These are phyloP conservation scores for Lojkania enalia DNA, from an alignment of 2,329 filamentous ascomycete species.

Conservation along the genomic window DNA sequence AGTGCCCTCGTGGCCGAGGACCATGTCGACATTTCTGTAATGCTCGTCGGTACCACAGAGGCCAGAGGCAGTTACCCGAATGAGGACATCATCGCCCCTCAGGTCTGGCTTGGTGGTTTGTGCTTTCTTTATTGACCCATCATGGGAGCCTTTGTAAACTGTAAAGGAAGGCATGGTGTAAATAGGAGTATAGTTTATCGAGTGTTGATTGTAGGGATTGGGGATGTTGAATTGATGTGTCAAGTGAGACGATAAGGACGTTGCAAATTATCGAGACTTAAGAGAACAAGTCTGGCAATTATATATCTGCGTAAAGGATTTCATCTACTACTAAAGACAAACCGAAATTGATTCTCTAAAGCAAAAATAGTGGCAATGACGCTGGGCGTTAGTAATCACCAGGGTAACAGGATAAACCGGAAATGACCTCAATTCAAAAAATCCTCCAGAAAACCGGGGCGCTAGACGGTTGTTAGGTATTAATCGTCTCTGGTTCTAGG, in stretches of 20 bases:
- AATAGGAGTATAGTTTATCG: neutral
- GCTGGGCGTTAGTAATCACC: too few relatives aligned
- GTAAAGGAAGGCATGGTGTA: constrained; percentile 55
- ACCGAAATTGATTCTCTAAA: too few relatives aligned
- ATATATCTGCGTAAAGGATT: too few relatives aligned
- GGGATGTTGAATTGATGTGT: neutral
- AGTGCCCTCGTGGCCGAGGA: constrained; percentile 59
- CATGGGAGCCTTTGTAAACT: constrained; percentile 65
- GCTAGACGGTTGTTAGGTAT: too few relatives aligned
- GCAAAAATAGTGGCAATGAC: too few relatives aligned
- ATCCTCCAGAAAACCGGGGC: too few relatives aligned
- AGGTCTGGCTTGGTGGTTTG: constrained; percentile 52
- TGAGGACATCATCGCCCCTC: constrained; percentile 59
- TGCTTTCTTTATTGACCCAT: constrained; percentile 58
- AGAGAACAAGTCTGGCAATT: too few relatives aligned
- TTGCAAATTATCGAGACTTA: too few relatives aligned
- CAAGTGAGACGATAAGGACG: neutral
- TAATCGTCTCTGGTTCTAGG: too few relatives aligned
- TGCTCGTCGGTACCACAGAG: constrained; percentile 65
- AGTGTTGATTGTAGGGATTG: neutral
- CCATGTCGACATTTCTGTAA: constrained; percentile 50
- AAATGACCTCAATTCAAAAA: too few relatives aligned
- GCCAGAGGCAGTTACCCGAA: constrained; percentile 68
- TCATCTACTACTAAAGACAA: too few relatives aligned
- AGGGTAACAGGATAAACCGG: too few relatives aligned